Conservation (phyloP, 208 protist species). For the Sergeia podlipaevii region DNA sequence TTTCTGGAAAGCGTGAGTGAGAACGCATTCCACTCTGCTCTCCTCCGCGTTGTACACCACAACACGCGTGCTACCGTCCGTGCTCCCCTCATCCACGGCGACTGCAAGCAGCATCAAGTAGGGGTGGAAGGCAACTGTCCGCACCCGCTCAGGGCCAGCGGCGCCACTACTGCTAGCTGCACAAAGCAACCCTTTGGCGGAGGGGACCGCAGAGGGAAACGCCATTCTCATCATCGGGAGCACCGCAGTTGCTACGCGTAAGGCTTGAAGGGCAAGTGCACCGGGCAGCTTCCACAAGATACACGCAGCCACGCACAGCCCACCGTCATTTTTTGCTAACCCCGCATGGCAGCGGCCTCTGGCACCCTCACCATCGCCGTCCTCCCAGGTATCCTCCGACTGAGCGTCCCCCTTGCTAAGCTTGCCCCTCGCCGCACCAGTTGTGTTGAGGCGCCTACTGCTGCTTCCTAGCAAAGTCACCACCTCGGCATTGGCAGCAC, state of each 20-base stretch:
- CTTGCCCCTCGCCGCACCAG: background rate
- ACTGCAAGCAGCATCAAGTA: constrained; percentile 51
- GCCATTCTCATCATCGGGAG: constrained; percentile 41
- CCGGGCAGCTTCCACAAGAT: background rate
- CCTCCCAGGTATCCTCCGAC: background rate
- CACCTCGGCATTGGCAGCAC: constrained; percentile 43
- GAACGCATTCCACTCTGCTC: constrained; percentile 24
- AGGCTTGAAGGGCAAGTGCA: constrained; percentile 9
- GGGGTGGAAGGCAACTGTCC: constrained; percentile 61
- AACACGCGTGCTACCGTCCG: constrained; percentile 32
- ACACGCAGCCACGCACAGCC: background rate
- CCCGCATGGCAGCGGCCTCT: background rate
- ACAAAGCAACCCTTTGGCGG: constrained; percentile 4
- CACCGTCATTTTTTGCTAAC: background rate
- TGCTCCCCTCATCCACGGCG: constrained; percentile 48
- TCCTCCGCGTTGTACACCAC: constrained; percentile 57
- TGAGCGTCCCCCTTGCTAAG: constrained; percentile 1
- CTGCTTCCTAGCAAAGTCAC: constrained; percentile 1
- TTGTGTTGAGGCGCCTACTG: background rate
- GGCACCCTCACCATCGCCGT: background rate
- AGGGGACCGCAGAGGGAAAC: constrained; percentile 51
- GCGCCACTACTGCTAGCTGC: constrained; percentile 4
- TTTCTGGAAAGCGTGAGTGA: constrained; percentile 75
- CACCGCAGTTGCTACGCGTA: constrained; percentile 16
- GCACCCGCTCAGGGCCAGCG: constrained; percentile 47